These are phyloP conservation scores for Fraxinus anomala DNA, from an alignment of 257 asterid genomes.

Conservation along the genomic window DNA sequence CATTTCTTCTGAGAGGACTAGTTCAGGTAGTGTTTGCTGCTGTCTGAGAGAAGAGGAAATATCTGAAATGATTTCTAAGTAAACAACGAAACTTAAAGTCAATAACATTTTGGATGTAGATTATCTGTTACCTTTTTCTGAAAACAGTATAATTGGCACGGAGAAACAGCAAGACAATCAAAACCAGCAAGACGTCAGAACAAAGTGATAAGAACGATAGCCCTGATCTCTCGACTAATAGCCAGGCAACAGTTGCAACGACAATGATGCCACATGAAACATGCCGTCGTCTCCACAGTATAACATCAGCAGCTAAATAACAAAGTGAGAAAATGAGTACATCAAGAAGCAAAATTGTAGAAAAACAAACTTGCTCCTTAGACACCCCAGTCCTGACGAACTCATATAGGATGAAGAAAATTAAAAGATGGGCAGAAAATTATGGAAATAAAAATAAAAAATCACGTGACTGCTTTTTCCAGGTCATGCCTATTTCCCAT, in stretches of 20 bases:
- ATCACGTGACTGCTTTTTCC: background rate
- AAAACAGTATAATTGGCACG: constrained; percentile 72
- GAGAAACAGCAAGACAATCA: constrained; percentile 70
- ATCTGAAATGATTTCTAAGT: constrained; percentile 25
- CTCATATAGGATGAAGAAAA: constrained; percentile 13
- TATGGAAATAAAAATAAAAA: background rate
- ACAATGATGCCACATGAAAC: constrained; percentile 69
- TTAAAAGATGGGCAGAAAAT: background rate
- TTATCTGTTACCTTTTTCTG: constrained; percentile 54
- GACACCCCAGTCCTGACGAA: constrained; percentile 19
- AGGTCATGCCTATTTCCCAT: background rate
- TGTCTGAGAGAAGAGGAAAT: constrained; percentile 50
- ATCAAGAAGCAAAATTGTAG: constrained; percentile 22
- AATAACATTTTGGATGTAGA: constrained; percentile 13
- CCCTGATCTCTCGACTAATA: constrained; percentile 75
- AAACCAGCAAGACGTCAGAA: constrained; percentile 76
- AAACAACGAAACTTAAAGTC: constrained; percentile 17
- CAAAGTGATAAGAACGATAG: constrained; percentile 74
- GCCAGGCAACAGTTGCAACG: constrained; percentile 83
- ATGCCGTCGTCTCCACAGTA: constrained; percentile 70
- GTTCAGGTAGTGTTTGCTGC: constrained; percentile 70
- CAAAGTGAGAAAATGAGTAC: constrained; percentile 34
- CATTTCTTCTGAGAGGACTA: constrained; percentile 94
- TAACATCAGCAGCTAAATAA: constrained; percentile 78
- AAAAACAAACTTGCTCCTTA: constrained; percentile 21